Evolutionary conservation across 805 yeast species (phyloP).

Genomic region (Alloascoidea africana): DNA sequence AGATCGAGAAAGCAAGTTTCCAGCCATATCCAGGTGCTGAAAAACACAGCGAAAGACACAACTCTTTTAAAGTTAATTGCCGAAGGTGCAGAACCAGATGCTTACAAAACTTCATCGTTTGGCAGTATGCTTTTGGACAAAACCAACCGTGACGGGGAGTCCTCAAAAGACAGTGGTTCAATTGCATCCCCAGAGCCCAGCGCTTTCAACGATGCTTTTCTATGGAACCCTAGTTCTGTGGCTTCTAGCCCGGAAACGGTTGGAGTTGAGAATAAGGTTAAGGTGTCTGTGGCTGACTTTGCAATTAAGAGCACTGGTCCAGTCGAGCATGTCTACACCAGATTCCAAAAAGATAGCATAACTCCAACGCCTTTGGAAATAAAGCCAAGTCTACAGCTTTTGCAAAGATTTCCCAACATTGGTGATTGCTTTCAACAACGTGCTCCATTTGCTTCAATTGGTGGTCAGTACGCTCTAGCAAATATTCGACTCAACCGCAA

Average conservation of each 20-base stretch:
- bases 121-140: too few species aligned
- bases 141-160: too few species aligned
- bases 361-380: not conserved
- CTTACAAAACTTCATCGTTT: too few species aligned
- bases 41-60: conserved; percentile 35
- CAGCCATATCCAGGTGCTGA: conserved; percentile 88
- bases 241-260: too few species aligned
- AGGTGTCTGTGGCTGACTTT: not conserved
- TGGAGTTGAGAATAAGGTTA: conserved; percentile 3
- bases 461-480: not conserved
- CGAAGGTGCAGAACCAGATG: too few species aligned
- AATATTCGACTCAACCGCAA: not conserved
- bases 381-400: not conserved
- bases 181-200: conserved; percentile 7
- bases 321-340: not conserved
- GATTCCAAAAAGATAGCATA: not conserved
- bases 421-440: conserved; percentile 2
- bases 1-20: conserved; percentile 90
- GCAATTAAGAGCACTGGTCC: not conserved
- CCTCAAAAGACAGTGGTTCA: conserved; percentile 11
- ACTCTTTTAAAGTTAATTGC: too few species aligned
- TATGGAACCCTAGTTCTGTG: conserved; percentile 4
- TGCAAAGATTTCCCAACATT: conserved; percentile 1
- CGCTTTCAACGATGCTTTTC: too few species aligned
- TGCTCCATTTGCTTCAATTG: conserved; percentile 3